phyloP scores from a whole-genome alignment of 176 grass and related monocot species.

The Zoysia japonica region DNA sequence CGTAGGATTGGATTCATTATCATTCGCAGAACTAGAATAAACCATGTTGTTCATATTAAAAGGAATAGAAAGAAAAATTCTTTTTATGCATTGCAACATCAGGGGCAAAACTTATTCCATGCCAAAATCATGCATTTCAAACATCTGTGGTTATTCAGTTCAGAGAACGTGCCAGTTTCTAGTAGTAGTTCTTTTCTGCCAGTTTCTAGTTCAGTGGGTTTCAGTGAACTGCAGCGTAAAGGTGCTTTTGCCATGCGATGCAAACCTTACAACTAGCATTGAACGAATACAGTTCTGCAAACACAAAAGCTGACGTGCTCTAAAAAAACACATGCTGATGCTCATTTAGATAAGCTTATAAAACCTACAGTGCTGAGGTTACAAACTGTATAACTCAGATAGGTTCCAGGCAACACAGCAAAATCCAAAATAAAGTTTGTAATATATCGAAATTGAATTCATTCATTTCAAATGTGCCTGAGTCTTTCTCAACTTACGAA shows the following conservation, averaged over 20 bases:
- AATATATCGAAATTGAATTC: background rate
- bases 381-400: background rate
- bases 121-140: background rate
- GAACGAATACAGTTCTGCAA: background rate
- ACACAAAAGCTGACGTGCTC: background rate
- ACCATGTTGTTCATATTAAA: background rate
- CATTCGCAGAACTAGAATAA: background rate
- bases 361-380: background rate
- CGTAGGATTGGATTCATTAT: background rate
- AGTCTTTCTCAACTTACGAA: background rate
- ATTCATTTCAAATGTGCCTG: background rate
- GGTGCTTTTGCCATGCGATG: background rate
- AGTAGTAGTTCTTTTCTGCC: background rate
- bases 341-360: constrained; percentile 3
- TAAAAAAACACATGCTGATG: background rate
- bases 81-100: background rate
- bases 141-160: background rate
- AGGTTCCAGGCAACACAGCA: background rate
- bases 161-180: background rate
- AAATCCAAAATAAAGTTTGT: background rate
- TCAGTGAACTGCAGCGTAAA: background rate
- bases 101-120: background rate
- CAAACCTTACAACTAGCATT: background rate
- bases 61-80: constrained; percentile 7
- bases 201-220: background rate